Evolutionary conservation across 148 eudicot species (phyloP).

Genomic region (Heliosperma pusillum): DNA sequence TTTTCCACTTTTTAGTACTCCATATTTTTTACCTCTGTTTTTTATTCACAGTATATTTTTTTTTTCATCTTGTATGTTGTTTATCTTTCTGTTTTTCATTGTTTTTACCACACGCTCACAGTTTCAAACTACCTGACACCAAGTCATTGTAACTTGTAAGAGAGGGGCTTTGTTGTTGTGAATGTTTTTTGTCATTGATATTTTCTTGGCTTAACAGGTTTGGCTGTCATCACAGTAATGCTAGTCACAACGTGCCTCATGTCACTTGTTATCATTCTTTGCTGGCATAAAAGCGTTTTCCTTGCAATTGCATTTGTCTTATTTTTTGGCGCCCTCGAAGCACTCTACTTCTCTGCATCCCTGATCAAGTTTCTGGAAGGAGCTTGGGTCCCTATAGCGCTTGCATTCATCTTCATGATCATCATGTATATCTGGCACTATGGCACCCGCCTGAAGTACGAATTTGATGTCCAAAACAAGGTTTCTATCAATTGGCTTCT

Average conservation of each 20-base stretch:
- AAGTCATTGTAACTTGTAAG: too few relatives aligned
- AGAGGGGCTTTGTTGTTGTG: too few relatives aligned
- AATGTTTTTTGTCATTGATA: not conserved
- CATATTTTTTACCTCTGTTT: too few relatives aligned
- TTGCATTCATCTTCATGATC: constrained; percentile 60
- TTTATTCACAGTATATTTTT: too few relatives aligned
- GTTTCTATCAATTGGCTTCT: constrained; percentile 94
- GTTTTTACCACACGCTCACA: too few relatives aligned
- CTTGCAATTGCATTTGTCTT: constrained; percentile 65
- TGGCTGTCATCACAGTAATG: constrained; percentile 97
- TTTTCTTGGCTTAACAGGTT: constrained; percentile 46
- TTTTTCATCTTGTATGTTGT: too few relatives aligned
- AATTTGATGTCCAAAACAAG: constrained; percentile 81
- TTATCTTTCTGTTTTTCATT: too few relatives aligned
- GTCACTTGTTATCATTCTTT: constrained; percentile 85
- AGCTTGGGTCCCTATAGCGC: constrained; percentile 94
- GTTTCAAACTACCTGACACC: too few relatives aligned
- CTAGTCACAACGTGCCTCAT: constrained; percentile 95
- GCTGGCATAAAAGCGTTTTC: constrained; percentile 70
- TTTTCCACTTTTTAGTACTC: too few relatives aligned
- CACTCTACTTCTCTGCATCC: constrained; percentile 89
- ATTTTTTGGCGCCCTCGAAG: constrained; percentile 83
- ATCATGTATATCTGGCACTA: constrained; percentile 84
- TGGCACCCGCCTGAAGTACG: constrained; percentile 73
- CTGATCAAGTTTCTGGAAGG: constrained; percentile 92